These are phyloP conservation scores for Daldinia eschscholtzii DNA, from an alignment of 2,329 filamentous ascomycete genomes.

Conservation along the genomic window DNA sequence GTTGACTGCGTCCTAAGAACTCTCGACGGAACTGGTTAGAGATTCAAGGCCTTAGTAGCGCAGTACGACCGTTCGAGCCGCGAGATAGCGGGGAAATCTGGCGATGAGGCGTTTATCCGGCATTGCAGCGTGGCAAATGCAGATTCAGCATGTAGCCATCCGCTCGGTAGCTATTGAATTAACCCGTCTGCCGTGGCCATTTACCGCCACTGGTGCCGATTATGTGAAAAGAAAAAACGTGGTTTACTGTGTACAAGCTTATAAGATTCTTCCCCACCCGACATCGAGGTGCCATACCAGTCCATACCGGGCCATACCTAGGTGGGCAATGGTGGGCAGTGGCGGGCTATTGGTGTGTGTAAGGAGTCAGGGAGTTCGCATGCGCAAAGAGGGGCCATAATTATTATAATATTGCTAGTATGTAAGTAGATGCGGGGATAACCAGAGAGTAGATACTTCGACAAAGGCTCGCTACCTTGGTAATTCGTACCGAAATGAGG, in stretches of 20 bases:
- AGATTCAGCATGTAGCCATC: conserved; percentile 44
- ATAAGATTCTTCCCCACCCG: conserved; percentile 41
- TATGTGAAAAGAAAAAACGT: conserved; percentile 20
- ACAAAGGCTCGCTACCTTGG: background rate
- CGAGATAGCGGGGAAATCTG: conserved; percentile 33
- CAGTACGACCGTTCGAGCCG: conserved; percentile 7
- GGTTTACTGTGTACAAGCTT: conserved; percentile 26
- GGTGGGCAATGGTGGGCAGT: too few species aligned
- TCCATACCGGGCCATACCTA: too few species aligned
- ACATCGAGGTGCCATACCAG: conserved; percentile 37
- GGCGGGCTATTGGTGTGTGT: background rate
- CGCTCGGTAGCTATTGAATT: conserved; percentile 39
- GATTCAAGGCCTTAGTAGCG: background rate
- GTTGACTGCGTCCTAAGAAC: too few species aligned
- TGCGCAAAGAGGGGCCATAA: conserved; percentile 25
- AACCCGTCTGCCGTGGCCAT: conserved; percentile 43
- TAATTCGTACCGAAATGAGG: background rate
- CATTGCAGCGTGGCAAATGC: conserved; percentile 44
- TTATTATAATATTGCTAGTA: conserved; percentile 11
- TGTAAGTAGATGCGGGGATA: conserved; percentile 29
- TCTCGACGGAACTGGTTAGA: background rate
- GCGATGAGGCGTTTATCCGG: conserved; percentile 47
- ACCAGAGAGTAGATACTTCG: background rate
- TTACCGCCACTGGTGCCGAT: conserved; percentile 51
- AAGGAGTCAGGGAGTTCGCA: too few species aligned